Evolutionary conservation across 345 rosid species (phyloP), one percentile per base, ranked within the genome.

Genomic region (Firmiana major): DNA sequence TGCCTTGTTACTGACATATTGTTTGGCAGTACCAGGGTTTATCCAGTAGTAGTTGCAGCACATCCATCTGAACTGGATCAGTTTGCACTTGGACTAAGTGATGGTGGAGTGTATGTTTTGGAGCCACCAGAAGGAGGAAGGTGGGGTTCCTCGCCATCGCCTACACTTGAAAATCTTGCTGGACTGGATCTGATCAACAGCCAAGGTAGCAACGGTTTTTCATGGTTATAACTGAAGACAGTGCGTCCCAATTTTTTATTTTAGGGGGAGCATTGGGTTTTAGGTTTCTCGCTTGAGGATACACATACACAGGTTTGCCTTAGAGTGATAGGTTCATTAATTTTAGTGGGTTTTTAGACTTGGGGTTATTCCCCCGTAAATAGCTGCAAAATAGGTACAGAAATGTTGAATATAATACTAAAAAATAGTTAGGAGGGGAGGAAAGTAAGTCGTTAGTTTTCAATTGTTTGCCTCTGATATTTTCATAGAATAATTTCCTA

Each of bases 41-140:
- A 80, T 54, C 88, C 88, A 63, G 83, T 83, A 17, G 80, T 83
- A 21, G 73, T 85, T 24, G 81, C 86, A 49, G 74, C 88, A 9
- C 88, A 85, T 78, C 88, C 88, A 2, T 80, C 88, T 48, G 84
- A 83, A 55, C 83, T 83, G 42, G 80, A 71, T 69, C 88, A 85
- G 11, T 83, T 85, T 69, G 88, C 84, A 59, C 79, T 85, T 46
- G 86, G 88, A 36, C 84, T 85, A 5, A 83, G 81, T 0, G 86
- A 85, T 64, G 86, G 88, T 11, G 86, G 84, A 57, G 86, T 85
- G 17, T 83, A 81, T 28, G 88, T 85, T 60, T 45, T 85, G 6
- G 86, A 85, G 77, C 88, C 88, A 69, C 74, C 59, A 67, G 73
- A 80, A 51, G 88, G 81, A 42, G 86, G 84, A 72, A 83, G 83